These are phyloP conservation scores for Pythium aristosporum DNA, from an alignment of 352 stramenopile species.

Conservation along the genomic window DNA sequence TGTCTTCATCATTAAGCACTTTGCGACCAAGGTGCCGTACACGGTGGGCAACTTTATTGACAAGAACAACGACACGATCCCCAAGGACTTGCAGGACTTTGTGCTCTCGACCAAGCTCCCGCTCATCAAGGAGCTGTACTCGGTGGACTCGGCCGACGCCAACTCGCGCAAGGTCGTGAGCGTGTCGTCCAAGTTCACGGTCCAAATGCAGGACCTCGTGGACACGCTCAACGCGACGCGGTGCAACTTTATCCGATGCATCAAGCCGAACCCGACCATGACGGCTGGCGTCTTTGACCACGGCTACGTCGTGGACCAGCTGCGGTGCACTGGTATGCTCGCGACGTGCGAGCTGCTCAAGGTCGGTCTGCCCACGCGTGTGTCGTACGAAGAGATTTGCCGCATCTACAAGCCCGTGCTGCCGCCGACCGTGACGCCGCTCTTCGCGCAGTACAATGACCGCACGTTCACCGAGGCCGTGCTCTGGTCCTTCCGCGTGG, in stretches of 20 bases:
- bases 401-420: constrained; percentile 71
- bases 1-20: constrained; percentile 90
- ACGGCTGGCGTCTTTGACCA: constrained; percentile 65
- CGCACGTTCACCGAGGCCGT: constrained; percentile 77
- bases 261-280: constrained; percentile 88
- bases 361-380: constrained; percentile 77
- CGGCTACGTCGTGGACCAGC: constrained; percentile 81
- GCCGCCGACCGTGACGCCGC: constrained; percentile 60
- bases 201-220: constrained; percentile 83
- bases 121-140: constrained; percentile 85
- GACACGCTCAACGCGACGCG: constrained; percentile 73
- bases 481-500: constrained; percentile 84
- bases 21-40: constrained; percentile 87
- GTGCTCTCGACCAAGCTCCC: constrained; percentile 75
- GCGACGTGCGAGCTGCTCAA: constrained; percentile 89
- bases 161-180: constrained; percentile 68
- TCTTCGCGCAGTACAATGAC: constrained; percentile 79
- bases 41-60: constrained; percentile 89
- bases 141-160: constrained; percentile 46
- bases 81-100: constrained; percentile 79
- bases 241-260: constrained; percentile 89
- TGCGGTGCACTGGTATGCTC: constrained; percentile 86
- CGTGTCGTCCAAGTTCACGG: constrained; percentile 67
- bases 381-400: constrained; percentile 75
- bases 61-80: constrained; percentile 92